Base-by-base conservation (phyloP, 768 basidiomycete genomes). In the Obba rivulosa region DNA sequence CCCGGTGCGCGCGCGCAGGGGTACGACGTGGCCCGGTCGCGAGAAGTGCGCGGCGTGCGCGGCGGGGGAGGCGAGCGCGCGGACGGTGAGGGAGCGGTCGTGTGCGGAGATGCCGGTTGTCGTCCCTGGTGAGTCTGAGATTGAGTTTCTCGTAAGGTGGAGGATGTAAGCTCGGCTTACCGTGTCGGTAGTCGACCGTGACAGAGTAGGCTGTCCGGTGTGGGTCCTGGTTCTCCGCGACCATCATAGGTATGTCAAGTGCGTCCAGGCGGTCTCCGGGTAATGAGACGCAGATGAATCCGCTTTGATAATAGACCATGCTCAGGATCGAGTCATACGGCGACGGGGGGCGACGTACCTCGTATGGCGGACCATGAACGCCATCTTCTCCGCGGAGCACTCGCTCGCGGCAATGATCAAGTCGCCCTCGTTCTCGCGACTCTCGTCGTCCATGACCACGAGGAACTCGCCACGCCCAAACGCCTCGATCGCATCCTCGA, bases 401-500 rank as follows among this genome's bases (percentile, higher is more conserved):
- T 82, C 78, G 21, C 76, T 75, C 2, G 82, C 96, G 13, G 95
- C 82, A 60, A 92, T 86, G 62, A 97, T 92, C 49, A 99, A 70
- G 66, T 99, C 96, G 2, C 96, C 95, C 64, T 99, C 96, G 64
- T 99, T 99, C 70, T 99, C 96, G 51, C 96, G 75, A 54, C 76
- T 74, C 68, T 96, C 90, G 67, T 98, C 95, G 65, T 99, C 96
- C 87, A 97, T 92, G 5, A 98, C 96, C 1, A 99, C 89, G 46
- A 99, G 75, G 55, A 97, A 93, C 62, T 95, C 90, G 1, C 94
- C 94, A 3, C 73, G 73, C 2, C 70, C 71, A 61, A 92, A 88
- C 2, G 88, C 87, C 4, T 66, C 76, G 22, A 97, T 66, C 0
- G 94, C 91, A 14, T 82, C 84, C 50, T 88, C 81, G 54, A 98